These are phyloP conservation scores for Rosa hybrid DNA, from an alignment of 331 rosid species.

Conservation along the genomic window DNA sequence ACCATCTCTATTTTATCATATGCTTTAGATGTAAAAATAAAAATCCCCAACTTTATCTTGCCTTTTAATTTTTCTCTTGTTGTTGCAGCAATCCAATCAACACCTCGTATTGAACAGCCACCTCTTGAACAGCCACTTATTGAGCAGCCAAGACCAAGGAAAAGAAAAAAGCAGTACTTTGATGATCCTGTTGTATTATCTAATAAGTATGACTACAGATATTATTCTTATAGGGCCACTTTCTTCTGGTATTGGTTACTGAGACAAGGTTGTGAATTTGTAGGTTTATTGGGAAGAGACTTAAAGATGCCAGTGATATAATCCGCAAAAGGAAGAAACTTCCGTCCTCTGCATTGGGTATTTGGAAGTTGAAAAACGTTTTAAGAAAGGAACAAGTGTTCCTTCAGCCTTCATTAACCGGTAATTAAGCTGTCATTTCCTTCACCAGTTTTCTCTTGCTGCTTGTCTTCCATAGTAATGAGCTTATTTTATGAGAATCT, in stretches of 20 bases:
- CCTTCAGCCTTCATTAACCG: conserved; percentile 54
- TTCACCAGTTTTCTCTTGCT: not conserved
- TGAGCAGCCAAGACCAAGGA: conserved; percentile 64
- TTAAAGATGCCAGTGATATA: conserved; percentile 50
- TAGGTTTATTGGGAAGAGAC: conserved; percentile 62
- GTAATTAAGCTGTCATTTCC: conserved; percentile 33
- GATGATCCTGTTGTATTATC: conserved; percentile 71
- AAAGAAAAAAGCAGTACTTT: conserved; percentile 66
- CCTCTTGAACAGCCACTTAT: conserved; percentile 50
- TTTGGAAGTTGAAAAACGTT: conserved; percentile 59
- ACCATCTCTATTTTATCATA: not conserved
- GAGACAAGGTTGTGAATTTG: conserved; percentile 27
- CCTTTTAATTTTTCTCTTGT: conserved; percentile 1
- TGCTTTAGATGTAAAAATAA: conserved; percentile 17
- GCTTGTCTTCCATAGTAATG: not conserved
- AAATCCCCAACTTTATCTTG: conserved; percentile 4
- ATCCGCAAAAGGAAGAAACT: conserved; percentile 45
- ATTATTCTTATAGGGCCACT: not conserved
- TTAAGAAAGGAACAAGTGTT: conserved; percentile 58
- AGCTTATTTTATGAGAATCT: conserved; percentile 16
- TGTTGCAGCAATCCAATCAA: conserved; percentile 38
- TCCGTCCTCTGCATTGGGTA: conserved; percentile 51
- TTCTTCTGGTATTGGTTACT: conserved; percentile 29
- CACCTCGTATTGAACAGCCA: conserved; percentile 57
- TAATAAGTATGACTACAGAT: conserved; percentile 50